Percentiles rank a stretch among this genome's conserved stretches.
phyloP scores from a whole-genome alignment of 805 yeast species.

The Wickerhamiella musiphila region DNA sequence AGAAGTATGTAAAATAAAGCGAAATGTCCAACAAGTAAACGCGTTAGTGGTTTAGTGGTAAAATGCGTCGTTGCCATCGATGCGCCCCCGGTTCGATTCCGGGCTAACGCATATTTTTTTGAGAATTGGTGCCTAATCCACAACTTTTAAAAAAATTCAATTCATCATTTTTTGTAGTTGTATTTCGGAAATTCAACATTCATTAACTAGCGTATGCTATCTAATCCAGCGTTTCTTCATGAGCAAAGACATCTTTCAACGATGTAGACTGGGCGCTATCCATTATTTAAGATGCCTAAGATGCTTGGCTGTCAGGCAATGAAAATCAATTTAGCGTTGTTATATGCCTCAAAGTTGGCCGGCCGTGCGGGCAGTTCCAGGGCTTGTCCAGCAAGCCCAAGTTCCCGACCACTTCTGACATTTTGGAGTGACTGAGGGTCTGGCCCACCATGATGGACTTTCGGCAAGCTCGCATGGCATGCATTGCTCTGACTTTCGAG shows the following conservation, averaged over 20 bases:
- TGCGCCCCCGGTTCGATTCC: conserved; percentile 15
- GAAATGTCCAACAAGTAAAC: too few species aligned
- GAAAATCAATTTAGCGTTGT: conserved; percentile 28
- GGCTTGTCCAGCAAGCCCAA: conserved; percentile 69
- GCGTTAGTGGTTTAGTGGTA: conserved; percentile 12
- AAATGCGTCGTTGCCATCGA: conserved; percentile 12
- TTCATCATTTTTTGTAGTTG: too few species aligned
- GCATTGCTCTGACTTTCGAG: conserved; percentile 62
- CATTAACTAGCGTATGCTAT: too few species aligned
- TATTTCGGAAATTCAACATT: too few species aligned
- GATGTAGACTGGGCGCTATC: too few species aligned
- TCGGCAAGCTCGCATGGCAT: conserved; percentile 93
- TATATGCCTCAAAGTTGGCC: conserved; percentile 91
- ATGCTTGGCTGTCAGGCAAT: too few species aligned
- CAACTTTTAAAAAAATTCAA: too few species aligned
- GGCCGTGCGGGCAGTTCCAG: conserved; percentile 90
- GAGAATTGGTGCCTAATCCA: neutral
- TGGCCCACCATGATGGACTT: conserved; percentile 88
- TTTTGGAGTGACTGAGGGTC: conserved; percentile 36
- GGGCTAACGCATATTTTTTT: conserved; percentile 14
- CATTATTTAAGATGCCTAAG: too few species aligned
- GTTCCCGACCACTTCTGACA: conserved; percentile 52
- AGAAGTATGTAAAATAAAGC: too few species aligned
- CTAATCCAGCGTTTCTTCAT: too few species aligned
- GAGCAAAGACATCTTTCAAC: too few species aligned